phyloP scores from a whole-genome alignment of 1,139 yeast genomes.

The Debaryomyces coudertii region DNA sequence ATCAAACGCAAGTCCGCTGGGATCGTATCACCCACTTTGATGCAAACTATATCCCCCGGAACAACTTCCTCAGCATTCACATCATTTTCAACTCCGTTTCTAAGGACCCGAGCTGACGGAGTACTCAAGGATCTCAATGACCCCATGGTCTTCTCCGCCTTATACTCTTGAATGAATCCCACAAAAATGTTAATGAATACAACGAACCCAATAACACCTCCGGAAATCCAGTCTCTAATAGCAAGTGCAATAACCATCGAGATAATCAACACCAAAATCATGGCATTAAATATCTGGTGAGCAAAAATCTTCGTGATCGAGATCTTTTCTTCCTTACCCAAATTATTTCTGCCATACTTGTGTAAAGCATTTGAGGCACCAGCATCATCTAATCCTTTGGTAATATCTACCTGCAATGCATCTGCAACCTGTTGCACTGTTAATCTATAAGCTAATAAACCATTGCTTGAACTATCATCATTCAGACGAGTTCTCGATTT shows the following conservation, averaged over 20 bases:
- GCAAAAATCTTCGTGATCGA: constrained; percentile 60
- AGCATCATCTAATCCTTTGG: constrained; percentile 48
- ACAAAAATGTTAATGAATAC: constrained; percentile 66
- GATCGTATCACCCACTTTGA: constrained; percentile 75
- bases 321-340: constrained; percentile 64
- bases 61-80: constrained; percentile 71
- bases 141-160: constrained; percentile 83
- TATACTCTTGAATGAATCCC: constrained; percentile 71
- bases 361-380: constrained; percentile 32
- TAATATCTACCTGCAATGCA: constrained; percentile 39
- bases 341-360: constrained; percentile 58
- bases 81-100: constrained; percentile 63
- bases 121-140: constrained; percentile 69
- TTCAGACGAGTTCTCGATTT: constrained; percentile 10
- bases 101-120: constrained; percentile 70
- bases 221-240: constrained; percentile 78
- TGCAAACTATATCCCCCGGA: constrained; percentile 72
- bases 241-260: constrained; percentile 79
- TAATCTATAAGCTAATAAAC: constrained; percentile 36
- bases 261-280: constrained; percentile 73
- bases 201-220: constrained; percentile 79
- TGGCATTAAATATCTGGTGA: constrained; percentile 77
- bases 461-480: constrained; percentile 15
- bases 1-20: constrained; percentile 76
- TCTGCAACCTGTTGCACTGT: constrained; percentile 37